Base-by-base conservation (phyloP, 1,139 yeast species). In the Debaryomyces udenii region DNA sequence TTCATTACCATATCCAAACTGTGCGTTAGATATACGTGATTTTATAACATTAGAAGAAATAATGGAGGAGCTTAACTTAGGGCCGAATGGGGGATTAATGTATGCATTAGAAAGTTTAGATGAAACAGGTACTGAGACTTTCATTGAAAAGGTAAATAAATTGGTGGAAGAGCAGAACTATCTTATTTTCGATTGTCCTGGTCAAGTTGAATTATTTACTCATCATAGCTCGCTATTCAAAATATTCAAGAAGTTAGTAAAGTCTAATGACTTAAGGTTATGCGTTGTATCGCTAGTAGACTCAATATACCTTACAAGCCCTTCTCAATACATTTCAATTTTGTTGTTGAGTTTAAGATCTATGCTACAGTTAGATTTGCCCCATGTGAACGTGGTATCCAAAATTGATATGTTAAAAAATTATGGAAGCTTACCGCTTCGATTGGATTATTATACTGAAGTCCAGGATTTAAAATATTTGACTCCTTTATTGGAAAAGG, bases 41-140 rank as follows among this genome's bases (percentile, higher is more conserved):
- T 86, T 81, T 52, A 80, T 91, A 6, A 86, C 94, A 0, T 61
- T 93, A 13, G 97, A 93, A 52, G 97, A 93, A 39, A 79, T 93
- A 20, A 93, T 93, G 99, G 80, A 80, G 30, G 90, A 86, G 47
- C 80, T 86, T 49, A 74, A 74, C 24, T 56, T 79, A 24, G 99
- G 99, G 0, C 99, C 99, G 0, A 94, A 94, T 55, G 99, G 99
- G 27, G 97, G 96, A 0, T 64, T 94, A 27, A 82, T 94, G 80
- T 86, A 80, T 63, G 97, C 98, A 0, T 66, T 94, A 53, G 98
- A 93, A 55, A 74, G 81, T 24, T 66, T 82, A 34, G 66, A 59
- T 42, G 63, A 61, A 23, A 58, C 56, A 9, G 67, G 67, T 1
- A 54, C 78, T 9, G 90, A 86, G 28, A 71, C 74, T 39, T 81